Percentiles rank a stretch among this genome's conserved stretches.
phyloP scores from a whole-genome alignment of 768 basidiomycete species.

The Gautieria morchelliformis region DNA sequence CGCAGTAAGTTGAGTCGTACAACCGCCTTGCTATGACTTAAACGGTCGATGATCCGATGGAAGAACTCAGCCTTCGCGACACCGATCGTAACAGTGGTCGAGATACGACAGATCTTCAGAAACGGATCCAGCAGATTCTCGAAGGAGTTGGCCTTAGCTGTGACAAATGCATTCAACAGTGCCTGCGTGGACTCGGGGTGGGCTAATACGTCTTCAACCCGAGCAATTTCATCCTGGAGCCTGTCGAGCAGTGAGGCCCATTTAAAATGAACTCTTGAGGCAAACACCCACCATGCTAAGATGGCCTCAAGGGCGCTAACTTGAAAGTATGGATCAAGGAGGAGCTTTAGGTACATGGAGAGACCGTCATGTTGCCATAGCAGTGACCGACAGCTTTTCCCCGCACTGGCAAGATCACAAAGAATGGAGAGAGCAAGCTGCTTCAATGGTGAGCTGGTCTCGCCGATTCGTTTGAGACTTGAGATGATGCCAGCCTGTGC shows the following conservation, averaged over 20 bases:
- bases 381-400: slow-evolving; percentile 82
- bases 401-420: slow-evolving; percentile 91
- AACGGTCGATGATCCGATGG: slow-evolving; percentile 75
- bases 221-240: slow-evolving; percentile 91
- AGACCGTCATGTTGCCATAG: slow-evolving; percentile 95
- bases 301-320: slow-evolving; percentile 87
- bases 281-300: slow-evolving; percentile 61
- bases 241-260: slow-evolving; percentile 28
- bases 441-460: slow-evolving; percentile 83
- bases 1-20: slow-evolving; percentile 85
- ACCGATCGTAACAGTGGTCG: slow-evolving; percentile 59
- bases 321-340: slow-evolving; percentile 86
- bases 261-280: neutral
- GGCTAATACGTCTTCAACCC: slow-evolving; percentile 83
- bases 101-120: slow-evolving; percentile 83
- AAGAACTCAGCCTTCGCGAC: slow-evolving; percentile 80
- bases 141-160: slow-evolving; percentile 81
- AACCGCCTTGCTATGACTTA: slow-evolving; percentile 72
- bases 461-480: slow-evolving; percentile 79
- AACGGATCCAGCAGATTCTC: slow-evolving; percentile 89
- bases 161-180: slow-evolving; percentile 70
- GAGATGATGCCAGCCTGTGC: slow-evolving; percentile 94
- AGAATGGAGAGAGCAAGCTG: slow-evolving; percentile 96
- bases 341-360: slow-evolving; percentile 61
- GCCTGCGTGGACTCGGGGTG: slow-evolving; percentile 56